Evolutionary conservation across 345 rosid genomes (phyloP), one percentile per base, ranked within the genome.

Genomic region (Atalantia buxifolia): DNA sequence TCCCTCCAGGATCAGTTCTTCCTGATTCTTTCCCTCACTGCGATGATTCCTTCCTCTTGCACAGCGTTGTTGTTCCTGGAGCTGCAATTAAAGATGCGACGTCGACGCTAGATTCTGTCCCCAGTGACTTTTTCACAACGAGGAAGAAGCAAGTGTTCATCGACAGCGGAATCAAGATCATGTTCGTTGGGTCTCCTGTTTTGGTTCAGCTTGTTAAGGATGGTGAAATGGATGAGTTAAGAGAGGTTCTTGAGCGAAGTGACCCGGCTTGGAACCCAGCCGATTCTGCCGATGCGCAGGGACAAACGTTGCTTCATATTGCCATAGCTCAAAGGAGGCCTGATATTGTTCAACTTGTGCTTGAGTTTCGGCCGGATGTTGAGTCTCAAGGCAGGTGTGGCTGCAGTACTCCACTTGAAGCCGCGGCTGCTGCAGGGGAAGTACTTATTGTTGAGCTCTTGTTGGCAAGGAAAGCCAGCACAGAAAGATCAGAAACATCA

Each of bases 41-140:
- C 7, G 85, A 86, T 3, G 95, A 89, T 69, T 69, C 80, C 13
- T 88, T 91, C 84, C 89, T 88, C 50, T 75, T 91, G 53, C 90
- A 88, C 63, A 91, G 93, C 71, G 88, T 88, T 28, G 93, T 91
- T 62, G 93, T 85, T 65, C 95, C 91, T 5, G 91, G 92, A 0
- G 92, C 92, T 0, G 83, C 91, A 0, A 33, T 77, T 53, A 89
- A 81, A 77, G 87, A 84, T 4, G 67, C 83, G 0, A 27, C 78
- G n/a, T 84, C 92, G 4, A 77, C 79, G 8, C 69, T 82, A 8
- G 89, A 88, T 38, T 61, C 92, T 0, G 90, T 88, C 10, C 95
- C 90, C 5, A 69, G 19, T 60, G 95, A 91, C 45, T 91, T 91
- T 89, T 91, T 91, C 81, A 86, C 90, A 1, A 70, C 89, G 10